A percentile compares a stretch with the other conserved stretches of the same genome.
Conservation (phyloP, 2,329 filamentous ascomycete genomes). For the Fusarium brachygibbosum region DNA sequence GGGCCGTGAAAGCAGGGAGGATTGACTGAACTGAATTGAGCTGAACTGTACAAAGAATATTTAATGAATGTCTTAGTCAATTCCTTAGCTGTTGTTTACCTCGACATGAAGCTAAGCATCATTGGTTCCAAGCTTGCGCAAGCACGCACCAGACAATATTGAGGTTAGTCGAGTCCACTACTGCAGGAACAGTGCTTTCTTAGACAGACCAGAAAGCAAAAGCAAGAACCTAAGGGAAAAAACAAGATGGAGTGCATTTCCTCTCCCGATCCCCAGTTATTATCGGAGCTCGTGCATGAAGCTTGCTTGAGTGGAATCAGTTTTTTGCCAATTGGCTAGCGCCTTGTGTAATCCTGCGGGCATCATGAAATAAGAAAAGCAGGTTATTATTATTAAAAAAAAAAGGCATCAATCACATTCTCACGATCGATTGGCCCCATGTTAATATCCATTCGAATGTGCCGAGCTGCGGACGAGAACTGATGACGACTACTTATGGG, state of each 20-base stretch:
- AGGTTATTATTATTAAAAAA: neutral
- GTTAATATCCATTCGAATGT: conserved; percentile 1
- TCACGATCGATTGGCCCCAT: conserved; percentile 36
- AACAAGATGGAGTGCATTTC: conserved; percentile 28
- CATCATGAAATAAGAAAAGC: neutral
- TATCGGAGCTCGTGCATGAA: conserved; percentile 30
- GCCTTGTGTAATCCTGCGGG: conserved; percentile 26
- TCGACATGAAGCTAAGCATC: conserved; percentile 8
- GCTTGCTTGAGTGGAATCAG: conserved; percentile 23
- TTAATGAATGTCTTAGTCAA: neutral
- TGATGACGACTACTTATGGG: conserved; percentile 36
- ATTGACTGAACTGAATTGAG: neutral
- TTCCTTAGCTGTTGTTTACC: conserved; percentile 13
- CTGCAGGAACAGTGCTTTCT: conserved; percentile 45
- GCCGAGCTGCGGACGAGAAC: conserved; percentile 17
- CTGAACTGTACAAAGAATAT: neutral
- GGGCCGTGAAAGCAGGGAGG: conserved; percentile 3
- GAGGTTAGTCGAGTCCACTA: conserved; percentile 43
- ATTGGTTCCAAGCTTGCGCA: conserved; percentile 14
- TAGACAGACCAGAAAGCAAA: neutral
- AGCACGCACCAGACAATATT: conserved; percentile 28
- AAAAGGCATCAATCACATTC: neutral
- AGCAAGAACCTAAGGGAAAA: conserved; percentile 11
- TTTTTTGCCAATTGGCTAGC: conserved; percentile 29
- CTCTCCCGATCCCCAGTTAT: conserved; percentile 30